Evolutionary conservation across 257 asterid species (phyloP).

Genomic region (Apocynum venetum): DNA sequence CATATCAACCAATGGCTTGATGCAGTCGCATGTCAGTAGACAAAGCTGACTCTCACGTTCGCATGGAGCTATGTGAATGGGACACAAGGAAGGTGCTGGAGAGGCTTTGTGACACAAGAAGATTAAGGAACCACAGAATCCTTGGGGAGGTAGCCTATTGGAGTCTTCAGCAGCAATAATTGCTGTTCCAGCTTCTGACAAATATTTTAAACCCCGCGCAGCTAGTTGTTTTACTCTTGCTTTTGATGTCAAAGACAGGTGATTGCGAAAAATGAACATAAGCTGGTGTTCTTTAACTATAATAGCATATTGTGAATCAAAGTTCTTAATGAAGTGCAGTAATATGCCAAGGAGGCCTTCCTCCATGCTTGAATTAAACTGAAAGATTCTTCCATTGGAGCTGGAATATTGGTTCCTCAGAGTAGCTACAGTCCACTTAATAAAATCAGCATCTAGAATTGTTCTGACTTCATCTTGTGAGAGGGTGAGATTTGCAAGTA

Average conservation of each 20-base stretch:
- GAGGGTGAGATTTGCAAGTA: slow-evolving; percentile 26
- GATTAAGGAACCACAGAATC: slow-evolving; percentile 16
- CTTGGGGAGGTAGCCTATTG: slow-evolving; percentile 6
- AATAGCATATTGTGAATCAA: slow-evolving; percentile 9
- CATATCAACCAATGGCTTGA: slow-evolving; percentile 18
- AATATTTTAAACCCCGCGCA: slow-evolving; percentile 17
- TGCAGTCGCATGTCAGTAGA: slow-evolving; percentile 13
- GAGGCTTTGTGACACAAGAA: slow-evolving; percentile 19
- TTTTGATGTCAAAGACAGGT: slow-evolving; percentile 14
- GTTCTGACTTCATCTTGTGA: slow-evolving; percentile 20
- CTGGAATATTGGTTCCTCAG: slow-evolving; percentile 9
- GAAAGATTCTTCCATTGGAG: background rate
- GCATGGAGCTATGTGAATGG: slow-evolving; percentile 25
- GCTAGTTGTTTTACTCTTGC: slow-evolving; percentile 25
- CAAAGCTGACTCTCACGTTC: slow-evolving; percentile 23
- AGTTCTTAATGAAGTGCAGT: slow-evolving; percentile 13
- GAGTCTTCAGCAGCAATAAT: slow-evolving; percentile 7
- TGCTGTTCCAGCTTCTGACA: slow-evolving; percentile 17
- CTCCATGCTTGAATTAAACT: slow-evolving; percentile 15
- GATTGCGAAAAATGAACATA: slow-evolving; percentile 18
- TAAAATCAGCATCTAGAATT: slow-evolving; percentile 11
- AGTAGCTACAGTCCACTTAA: slow-evolving; percentile 21
- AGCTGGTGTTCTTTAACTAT: slow-evolving; percentile 13
- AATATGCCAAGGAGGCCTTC: slow-evolving; percentile 31
- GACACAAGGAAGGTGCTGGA: slow-evolving; percentile 20